These are phyloP conservation scores for Paraleonurus japonicus DNA, from an alignment of 257 asterid genomes.

Conservation along the genomic window DNA sequence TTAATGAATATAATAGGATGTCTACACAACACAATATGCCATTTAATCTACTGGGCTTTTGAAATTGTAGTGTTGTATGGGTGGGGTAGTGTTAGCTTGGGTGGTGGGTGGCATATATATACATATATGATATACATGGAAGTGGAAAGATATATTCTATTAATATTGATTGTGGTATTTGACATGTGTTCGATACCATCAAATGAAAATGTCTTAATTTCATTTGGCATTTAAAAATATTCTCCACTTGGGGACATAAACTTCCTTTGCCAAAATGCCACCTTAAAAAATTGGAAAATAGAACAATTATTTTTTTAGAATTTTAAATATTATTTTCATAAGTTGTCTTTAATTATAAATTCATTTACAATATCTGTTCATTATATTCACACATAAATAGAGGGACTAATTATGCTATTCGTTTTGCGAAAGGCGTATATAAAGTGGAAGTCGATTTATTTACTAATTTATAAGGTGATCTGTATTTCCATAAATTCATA, in stretches of 20 bases:
- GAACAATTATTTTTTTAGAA: no score
- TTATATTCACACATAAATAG: no score
- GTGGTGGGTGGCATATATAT: conserved; percentile 16
- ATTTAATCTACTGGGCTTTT: background rate
- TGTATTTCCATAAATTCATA: no score
- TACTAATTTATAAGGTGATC: no score
- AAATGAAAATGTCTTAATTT: conserved; percentile 27
- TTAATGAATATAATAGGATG: background rate
- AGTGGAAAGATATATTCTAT: conserved; percentile 20
- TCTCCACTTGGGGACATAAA: conserved; percentile 4
- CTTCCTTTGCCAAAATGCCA: no score
- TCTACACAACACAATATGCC: background rate
- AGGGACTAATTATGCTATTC: no score
- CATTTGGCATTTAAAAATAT: conserved; percentile 1
- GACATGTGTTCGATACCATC: conserved; percentile 26
- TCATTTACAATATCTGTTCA: no score
- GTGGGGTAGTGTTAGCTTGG: conserved; percentile 25
- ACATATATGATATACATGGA: background rate
- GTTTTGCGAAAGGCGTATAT: no score
- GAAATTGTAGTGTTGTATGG: conserved; percentile 4
- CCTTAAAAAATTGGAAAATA: no score
- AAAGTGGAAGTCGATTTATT: no score
- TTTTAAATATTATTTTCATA: no score
- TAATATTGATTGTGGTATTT: conserved; percentile 26
- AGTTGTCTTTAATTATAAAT: no score